Evolutionary conservation across 1,284 basidiomycete species (phyloP).

Genomic region (Leccinum pachyderme): DNA sequence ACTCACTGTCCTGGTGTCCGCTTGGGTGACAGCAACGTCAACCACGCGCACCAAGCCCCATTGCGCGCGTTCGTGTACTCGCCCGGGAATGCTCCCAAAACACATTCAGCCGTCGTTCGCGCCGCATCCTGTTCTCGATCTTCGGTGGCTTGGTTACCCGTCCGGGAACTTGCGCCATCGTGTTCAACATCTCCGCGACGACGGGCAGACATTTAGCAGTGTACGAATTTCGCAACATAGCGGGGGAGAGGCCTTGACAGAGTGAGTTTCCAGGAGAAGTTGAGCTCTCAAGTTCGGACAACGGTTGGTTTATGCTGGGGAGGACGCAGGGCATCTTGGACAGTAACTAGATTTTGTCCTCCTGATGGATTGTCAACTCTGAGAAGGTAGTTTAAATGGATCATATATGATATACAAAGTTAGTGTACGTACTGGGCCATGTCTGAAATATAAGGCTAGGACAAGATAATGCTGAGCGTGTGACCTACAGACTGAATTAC

Average conservation of each 20-base stretch:
- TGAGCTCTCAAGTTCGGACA: conserved; percentile 27
- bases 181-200: too few species aligned
- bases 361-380: conserved; percentile 47
- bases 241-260: conserved; percentile 32
- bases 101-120: too few species aligned
- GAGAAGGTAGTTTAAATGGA: not conserved
- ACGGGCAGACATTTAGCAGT: conserved; percentile 27
- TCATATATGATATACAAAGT: too few species aligned
- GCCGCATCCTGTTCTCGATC: too few species aligned
- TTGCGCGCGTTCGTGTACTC: too few species aligned
- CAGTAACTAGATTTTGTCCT: conserved; percentile 43
- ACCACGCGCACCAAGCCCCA: too few species aligned
- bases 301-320: not conserved
- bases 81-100: too few species aligned
- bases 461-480: too few species aligned
- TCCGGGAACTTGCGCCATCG: too few species aligned
- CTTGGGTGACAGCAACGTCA: too few species aligned
- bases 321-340: conserved; percentile 39
- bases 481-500: not conserved
- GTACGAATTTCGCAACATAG: not conserved
- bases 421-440: conserved; percentile 14
- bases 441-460: not conserved
- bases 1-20: too few species aligned
- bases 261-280: conserved; percentile 10
- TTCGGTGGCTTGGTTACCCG: too few species aligned